Base-by-base conservation (phyloP, 805 yeast genomes). In the Yarrowia phangngaensis region DNA sequence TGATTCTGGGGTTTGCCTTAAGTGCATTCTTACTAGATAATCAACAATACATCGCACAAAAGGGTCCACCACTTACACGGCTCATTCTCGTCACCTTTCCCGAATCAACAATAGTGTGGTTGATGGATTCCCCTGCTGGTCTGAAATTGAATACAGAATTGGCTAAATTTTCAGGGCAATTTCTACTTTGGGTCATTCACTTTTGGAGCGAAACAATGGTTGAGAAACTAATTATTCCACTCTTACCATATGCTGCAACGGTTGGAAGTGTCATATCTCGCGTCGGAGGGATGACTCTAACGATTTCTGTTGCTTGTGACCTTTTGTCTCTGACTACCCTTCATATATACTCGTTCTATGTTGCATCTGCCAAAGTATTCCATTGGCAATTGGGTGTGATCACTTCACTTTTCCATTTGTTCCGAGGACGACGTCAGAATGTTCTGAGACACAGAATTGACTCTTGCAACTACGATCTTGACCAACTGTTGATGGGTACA, bases 111-210 rank as follows among this genome's bases (percentile, higher is more conserved):
- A 45, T 45, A 4, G 9, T 32, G 30, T 84, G 95, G 89, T 70
- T 92, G 27, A 86, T 88, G 70, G 74, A 79, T 53, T 84, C 89
- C 58, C 98, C 98, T 0, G 95, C 90, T 12, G 98, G 98, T 4
- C 79, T 92, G 58, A 92, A 92, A 60, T 74, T 92, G 46, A 92
- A 92, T 63, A 81, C 79, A 52, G 96, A 88, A 58, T 70, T 92
- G 14, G 85, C 96, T 0, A 72, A 70, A 12, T 94, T 92, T 59
- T 72, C 90, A 61, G 95, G 95, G 26, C 95, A 87, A 51, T 65
- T 92, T 38, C 82, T 85, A 56, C 61, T 84, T 8, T 90, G 97
- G 96, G 83, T 88, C 9, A 71, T 89, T 20, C 76, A 76, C 34
- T 76, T 82, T 53, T 85, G 95, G 82, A 56, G 62, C 8, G 3